phyloP scores from a whole-genome alignment of 1,139 yeast genomes.

The Taphrina deformans region DNA sequence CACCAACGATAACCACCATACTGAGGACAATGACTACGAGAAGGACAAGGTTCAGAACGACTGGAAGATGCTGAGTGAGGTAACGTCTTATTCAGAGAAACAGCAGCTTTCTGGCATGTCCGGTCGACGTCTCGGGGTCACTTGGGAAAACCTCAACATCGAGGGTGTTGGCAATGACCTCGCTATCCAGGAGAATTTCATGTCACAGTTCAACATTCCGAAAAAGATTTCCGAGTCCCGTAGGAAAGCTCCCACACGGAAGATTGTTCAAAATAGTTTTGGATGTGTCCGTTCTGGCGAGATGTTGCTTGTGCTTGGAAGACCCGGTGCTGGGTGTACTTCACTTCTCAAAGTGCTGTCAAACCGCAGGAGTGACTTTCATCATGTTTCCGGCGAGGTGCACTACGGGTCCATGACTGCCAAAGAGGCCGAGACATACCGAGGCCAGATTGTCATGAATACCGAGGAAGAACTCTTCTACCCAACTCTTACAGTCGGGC shows the following conservation, averaged over 20 bases:
- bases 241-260: constrained; percentile 48
- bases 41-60: neutral
- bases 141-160: constrained; percentile 67
- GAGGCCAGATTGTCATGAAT: constrained; percentile 70
- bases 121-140: constrained; percentile 53
- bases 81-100: neutral
- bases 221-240: constrained; percentile 65
- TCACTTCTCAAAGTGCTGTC: constrained; percentile 57
- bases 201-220: constrained; percentile 48
- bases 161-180: constrained; percentile 68
- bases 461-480: constrained; percentile 55
- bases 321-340: constrained; percentile 63
- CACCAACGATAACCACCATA: neutral
- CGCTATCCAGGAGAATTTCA: constrained; percentile 46
- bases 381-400: constrained; percentile 45
- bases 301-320: constrained; percentile 59
- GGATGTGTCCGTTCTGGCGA: constrained; percentile 56
- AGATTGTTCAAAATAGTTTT: constrained; percentile 48
- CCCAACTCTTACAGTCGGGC: constrained; percentile 69
- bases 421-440: constrained; percentile 52
- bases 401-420: constrained; percentile 56
- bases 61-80: neutral
- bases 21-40: neutral
- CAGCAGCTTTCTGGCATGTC: constrained; percentile 49
- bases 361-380: constrained; percentile 58